Base-by-base conservation (phyloP, 805 yeast genomes). In the Monosporozyma servazzii region DNA sequence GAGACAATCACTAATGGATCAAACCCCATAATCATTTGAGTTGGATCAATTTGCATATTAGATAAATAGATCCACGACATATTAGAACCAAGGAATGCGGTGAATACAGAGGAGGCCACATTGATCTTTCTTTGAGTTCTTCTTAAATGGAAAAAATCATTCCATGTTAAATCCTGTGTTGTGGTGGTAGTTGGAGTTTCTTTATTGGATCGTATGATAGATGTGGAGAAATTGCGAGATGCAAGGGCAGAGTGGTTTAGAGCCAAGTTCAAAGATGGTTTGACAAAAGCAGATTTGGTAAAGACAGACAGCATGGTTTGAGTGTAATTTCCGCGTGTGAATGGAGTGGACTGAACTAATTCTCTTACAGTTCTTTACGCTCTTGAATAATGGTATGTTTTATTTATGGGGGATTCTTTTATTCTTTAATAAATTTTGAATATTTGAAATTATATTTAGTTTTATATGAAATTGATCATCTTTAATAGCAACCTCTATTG, bases 1-100 rank as follows among this genome's bases (percentile, higher is more conserved):
- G 86, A 82, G 63, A 84, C 76, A 40, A 88, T 87, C 67, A 86
- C 79, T 58, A 87, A 74, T n/a, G 96, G 88, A 64, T 93, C 98
- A 54, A 91, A 75, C 2, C 98, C 99, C 69, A 86, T 78, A 48
- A 91, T 77, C 54, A 81, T 78, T 65, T 88, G 87, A 44, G 95
- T 88, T 37, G 91, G 86, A 66, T 91, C 97, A 54, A 93, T 80
- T 64, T 88, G 93, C 58, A 86, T 73, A 58, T 86, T 84, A 29
- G 96, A 82, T 48, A 90, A 73, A 64, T 81, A 83, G 0, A 79
- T 79, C 80, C 90, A 86, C 1, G 97, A 83, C 5, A 76, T 62
- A 13, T 75, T 72, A 21, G 87, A 79, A 1, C 95, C 88, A 7
- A 76, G 59, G 9, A 86, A 50, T 0, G 90, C 85, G 3, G 95